Evolutionary conservation across 352 stramenopile species (phyloP).

Genomic region (Peronospora belbahrii): DNA sequence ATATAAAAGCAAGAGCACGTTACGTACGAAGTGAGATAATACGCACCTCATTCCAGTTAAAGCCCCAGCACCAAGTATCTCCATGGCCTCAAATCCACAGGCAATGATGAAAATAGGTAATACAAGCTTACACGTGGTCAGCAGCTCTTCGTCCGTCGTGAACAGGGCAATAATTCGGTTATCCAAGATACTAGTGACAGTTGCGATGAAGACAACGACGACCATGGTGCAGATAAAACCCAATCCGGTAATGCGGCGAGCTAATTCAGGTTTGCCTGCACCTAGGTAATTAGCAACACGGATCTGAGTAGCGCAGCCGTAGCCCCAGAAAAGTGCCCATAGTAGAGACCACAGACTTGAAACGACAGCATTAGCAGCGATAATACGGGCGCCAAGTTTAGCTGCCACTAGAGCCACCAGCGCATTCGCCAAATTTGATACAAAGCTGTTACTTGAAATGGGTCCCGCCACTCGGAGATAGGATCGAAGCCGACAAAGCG

Average conservation of each 20-base stretch:
- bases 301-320: constrained; percentile 69
- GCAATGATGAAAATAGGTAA: constrained; percentile 52
- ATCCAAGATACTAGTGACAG: constrained; percentile 39
- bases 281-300: constrained; percentile 73
- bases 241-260: constrained; percentile 43
- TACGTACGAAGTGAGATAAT: background rate
- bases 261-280: constrained; percentile 38
- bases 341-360: constrained; percentile 58
- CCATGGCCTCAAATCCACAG: constrained; percentile 54
- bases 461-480: constrained; percentile 52
- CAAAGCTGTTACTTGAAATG: constrained; percentile 65
- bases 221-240: constrained; percentile 48
- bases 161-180: constrained; percentile 47
- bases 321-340: constrained; percentile 76
- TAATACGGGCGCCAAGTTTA: constrained; percentile 43
- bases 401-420: constrained; percentile 62
- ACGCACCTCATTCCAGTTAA: constrained; percentile 63
- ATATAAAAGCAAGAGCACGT: background rate
- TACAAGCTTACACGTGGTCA: constrained; percentile 41
- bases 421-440: constrained; percentile 62
- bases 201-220: constrained; percentile 40
- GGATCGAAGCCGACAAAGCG: constrained; percentile 27
- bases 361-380: constrained; percentile 66
- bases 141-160: constrained; percentile 43
- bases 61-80: constrained; percentile 48